Evolutionary conservation across 129 eudicot species (phyloP).

Genomic region (Smallanthus sonchifolius): DNA sequence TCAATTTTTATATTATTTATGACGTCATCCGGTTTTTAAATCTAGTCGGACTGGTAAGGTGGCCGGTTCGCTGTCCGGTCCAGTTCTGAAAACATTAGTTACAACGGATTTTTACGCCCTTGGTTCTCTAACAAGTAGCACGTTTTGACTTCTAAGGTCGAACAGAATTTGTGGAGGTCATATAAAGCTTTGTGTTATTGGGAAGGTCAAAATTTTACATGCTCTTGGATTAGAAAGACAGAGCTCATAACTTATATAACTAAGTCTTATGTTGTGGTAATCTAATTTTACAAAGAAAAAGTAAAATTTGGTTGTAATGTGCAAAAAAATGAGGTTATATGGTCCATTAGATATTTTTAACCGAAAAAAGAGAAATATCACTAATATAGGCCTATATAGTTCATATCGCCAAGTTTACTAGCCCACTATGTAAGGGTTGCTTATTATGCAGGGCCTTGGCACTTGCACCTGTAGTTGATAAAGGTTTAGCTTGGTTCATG

Average conservation of each 20-base stretch:
- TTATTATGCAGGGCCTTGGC: conserved; percentile 78
- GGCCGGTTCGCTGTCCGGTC: no score
- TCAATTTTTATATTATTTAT: no score
- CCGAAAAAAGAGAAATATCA: background rate
- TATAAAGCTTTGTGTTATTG: background rate
- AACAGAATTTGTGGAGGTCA: background rate
- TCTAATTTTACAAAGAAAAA: background rate
- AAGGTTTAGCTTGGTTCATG: conserved; percentile 81
- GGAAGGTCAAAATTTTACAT: background rate
- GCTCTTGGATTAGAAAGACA: background rate
- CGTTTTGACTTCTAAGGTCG: background rate
- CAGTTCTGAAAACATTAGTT: background rate
- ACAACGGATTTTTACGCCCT: background rate
- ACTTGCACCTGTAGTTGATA: conserved; percentile 91
- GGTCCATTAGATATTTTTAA: background rate
- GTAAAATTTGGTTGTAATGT: background rate
- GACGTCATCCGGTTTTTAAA: no score
- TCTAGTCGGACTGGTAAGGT: no score
- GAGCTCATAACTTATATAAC: background rate
- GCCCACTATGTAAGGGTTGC: background rate
- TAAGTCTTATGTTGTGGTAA: background rate
- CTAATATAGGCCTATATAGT: background rate
- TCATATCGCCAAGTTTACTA: background rate
- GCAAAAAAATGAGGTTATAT: background rate
- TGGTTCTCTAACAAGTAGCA: background rate